Conservation (phyloP, 768 basidiomycete species). For the Collybia mongolica region DNA sequence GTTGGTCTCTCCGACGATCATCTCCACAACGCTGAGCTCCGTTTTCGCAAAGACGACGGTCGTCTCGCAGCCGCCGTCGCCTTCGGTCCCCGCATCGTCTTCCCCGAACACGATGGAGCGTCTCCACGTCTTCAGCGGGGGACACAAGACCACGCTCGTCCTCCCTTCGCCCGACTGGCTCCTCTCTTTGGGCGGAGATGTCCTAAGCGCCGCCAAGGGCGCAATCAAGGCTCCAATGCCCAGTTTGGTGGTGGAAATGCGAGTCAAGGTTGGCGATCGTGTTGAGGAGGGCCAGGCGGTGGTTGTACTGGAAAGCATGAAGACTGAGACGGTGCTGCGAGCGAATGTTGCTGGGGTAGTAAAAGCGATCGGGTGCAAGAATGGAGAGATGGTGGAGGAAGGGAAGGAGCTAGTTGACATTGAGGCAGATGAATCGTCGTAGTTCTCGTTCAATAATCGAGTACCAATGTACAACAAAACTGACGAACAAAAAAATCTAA, state of each 20-base stretch:
- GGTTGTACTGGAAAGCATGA: constrained; percentile 93
- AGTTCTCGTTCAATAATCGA: background rate
- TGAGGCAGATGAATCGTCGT: constrained; percentile 33
- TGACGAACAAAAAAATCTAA: too few species aligned
- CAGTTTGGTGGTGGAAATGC: constrained; percentile 89
- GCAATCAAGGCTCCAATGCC: constrained; percentile 86
- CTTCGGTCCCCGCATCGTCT: constrained; percentile 51
- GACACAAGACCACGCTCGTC: constrained; percentile 62
- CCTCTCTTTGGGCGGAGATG: constrained; percentile 60
- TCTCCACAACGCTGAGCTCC: constrained; percentile 53
- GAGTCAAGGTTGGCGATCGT: constrained; percentile 70
- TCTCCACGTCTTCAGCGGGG: constrained; percentile 70
- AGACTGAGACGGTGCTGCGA: constrained; percentile 89
- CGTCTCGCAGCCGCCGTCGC: constrained; percentile 64
- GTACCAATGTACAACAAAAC: too few species aligned
- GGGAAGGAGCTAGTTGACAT: constrained; percentile 77
- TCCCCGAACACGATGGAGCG: constrained; percentile 64
- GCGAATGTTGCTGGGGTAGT: constrained; percentile 70
- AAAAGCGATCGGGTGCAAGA: constrained; percentile 67
- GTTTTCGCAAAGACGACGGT: constrained; percentile 61
- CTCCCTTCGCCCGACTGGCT: constrained; percentile 74
- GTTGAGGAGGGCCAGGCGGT: constrained; percentile 82
- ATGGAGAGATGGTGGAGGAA: constrained; percentile 92
- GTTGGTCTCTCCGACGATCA: constrained; percentile 49
- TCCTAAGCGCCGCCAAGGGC: constrained; percentile 54